Evolutionary conservation across 1,284 basidiomycete genomes (phyloP), one percentile per base, ranked within the genome.

Genomic region (Psilocybe mexicana): DNA sequence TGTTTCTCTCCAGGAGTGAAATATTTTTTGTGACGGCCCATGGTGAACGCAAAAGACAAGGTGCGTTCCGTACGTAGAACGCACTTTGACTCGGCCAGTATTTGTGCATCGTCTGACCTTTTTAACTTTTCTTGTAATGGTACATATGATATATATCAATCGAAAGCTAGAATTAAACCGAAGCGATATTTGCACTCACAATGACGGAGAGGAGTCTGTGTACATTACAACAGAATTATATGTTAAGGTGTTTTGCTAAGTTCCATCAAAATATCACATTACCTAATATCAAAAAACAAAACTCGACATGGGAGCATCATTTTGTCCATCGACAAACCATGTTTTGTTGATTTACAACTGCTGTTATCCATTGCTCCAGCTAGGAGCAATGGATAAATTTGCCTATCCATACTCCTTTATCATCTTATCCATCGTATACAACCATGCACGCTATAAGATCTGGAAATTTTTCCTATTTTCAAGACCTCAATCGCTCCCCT

Each of bases 11-110:
- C 62, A 3, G 42, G 40, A 8, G 58, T 62, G 36, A 58, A 25
- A 52, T 65, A 59, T 12, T 59, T 51, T 43, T 38, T 38, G 24
- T 44, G 47, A 11, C 58, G 55, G 38, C 55, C 55, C 64, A 65
- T 65, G 43, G 18, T 52, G 44, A 11, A 46, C 2, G 57, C 40
- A 4, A 33, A n/a, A 40, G 38, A 40, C 11, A 40, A 40, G n/a
- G 38, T 40, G 11, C 38, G 11, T 40, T 40, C 10, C 38, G 6
- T 12, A 6, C 3, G 38, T 40, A 4, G 14, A 12, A 12, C 38
- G n/a, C 38, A 4, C 3, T 40, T 40, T 4, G 3, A n/a, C 3
- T n/a, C 5, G 3, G 5, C 38, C n/a, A 12, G 11, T 6, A 6
- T 12, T 40, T 5, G 38, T 40, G 38, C 38, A 6, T 40, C 38